Conservation (phyloP, 1,139 yeast genomes). For the Eremothecium sinecaudum region DNA sequence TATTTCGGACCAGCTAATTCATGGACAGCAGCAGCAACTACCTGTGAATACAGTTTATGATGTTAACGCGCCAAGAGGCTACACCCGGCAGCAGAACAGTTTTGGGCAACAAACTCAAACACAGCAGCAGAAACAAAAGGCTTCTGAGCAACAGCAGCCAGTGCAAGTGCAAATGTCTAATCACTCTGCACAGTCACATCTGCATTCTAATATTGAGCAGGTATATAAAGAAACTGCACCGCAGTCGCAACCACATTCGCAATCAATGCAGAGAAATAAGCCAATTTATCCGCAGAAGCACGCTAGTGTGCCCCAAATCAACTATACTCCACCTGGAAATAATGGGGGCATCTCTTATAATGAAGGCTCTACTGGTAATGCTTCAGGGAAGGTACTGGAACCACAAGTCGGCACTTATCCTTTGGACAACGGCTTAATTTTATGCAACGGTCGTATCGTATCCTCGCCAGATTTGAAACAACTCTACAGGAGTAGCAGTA, state of each 20-base stretch:
- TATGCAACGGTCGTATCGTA: conserved; percentile 18
- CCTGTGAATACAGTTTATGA: background rate
- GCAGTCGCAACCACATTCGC: conserved; percentile 1
- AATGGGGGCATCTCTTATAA: conserved; percentile 1
- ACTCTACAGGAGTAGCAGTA: conserved; percentile 23
- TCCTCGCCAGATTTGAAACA: conserved; percentile 23
- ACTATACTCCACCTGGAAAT: conserved; percentile 2
- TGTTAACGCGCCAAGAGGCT: conserved; percentile 12
- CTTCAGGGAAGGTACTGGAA: conserved; percentile 6
- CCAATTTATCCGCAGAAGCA: conserved; percentile 7
- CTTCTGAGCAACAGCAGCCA: conserved; percentile 8
- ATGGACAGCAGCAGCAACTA: conserved; percentile 12
- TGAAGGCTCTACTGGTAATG: background rate
- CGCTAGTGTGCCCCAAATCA: conserved; percentile 8
- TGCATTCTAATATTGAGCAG: no score
- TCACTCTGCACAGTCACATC: conserved; percentile 2
- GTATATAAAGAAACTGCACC: background rate
- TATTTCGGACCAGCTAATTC: conserved; percentile 27
- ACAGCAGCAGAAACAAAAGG: conserved; percentile 7
- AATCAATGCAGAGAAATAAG: conserved; percentile 3
- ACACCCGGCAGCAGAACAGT: conserved; percentile 5
- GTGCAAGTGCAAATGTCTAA: conserved; percentile 8
- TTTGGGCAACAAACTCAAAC: conserved; percentile 6
- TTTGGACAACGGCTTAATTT: conserved; percentile 22
- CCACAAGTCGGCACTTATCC: conserved; percentile 12